These are phyloP conservation scores for Centella asiatica DNA, from an alignment of 129 eudicot genomes.

Conservation along the genomic window DNA sequence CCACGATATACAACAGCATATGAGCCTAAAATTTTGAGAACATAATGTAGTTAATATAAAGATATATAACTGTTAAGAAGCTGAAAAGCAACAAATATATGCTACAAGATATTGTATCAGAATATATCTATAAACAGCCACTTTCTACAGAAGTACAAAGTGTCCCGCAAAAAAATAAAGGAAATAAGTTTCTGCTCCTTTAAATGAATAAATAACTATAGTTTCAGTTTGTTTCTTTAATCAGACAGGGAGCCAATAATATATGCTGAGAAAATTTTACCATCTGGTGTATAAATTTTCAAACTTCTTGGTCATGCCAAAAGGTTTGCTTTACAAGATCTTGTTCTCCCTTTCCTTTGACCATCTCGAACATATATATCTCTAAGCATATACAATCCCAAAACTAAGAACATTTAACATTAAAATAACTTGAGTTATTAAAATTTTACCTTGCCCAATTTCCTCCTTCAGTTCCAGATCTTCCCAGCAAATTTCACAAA, in stretches of 20 bases:
- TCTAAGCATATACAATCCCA: too few species aligned
- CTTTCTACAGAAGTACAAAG: too few species aligned
- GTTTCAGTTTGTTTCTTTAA: background rate
- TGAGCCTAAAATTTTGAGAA: constrained; percentile 49
- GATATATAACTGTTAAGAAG: background rate
- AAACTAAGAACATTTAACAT: background rate
- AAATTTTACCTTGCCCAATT: constrained; percentile 65
- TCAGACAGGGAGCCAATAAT: background rate
- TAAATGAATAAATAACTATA: background rate
- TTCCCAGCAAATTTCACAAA: constrained; percentile 69
- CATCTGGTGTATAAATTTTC: too few species aligned
- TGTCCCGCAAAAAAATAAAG: too few species aligned
- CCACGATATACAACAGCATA: constrained; percentile 84
- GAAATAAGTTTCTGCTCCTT: background rate
- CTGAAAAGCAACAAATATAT: background rate
- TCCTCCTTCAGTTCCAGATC: constrained; percentile 67
- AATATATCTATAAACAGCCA: background rate
- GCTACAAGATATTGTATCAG: background rate
- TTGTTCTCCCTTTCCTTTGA: background rate
- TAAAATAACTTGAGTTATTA: background rate
- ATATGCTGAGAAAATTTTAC: background rate
- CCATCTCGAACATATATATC: background rate
- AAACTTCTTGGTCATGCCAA: constrained; percentile 1
- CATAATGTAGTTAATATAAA: background rate
- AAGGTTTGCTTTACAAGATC: too few species aligned